Evolutionary conservation across 1,284 basidiomycete genomes (phyloP), one percentile per base, ranked within the genome.

Genomic region (Coniophora puteana): DNA sequence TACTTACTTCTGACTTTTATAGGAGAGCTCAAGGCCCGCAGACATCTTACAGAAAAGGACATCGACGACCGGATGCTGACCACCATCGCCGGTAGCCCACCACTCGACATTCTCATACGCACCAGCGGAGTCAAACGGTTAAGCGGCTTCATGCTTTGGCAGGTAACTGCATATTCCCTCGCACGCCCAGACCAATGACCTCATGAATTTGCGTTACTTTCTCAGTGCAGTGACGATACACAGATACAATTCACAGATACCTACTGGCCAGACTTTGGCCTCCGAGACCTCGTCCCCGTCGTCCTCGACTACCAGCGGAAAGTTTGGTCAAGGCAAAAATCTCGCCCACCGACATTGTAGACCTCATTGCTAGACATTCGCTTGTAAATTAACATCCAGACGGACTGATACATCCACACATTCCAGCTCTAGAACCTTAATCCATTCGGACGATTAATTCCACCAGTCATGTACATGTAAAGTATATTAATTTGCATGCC

Each of bases 261-360:
- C 0, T 95, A 88, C 59, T 99, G 96, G 96, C 96, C 96, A 0
- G 85, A 94, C 44, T 97, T 98, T 59, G 91, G 93, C 3, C 60
- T 98, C 5, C 72, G 79, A 40, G 90, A 99, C 53, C 80, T 96
- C 57, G 63, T 93, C 17, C 89, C 90, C 2, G 83, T 96, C 44
- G 59, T 97, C 13, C 68, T 97, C 14, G 81, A 86, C 36, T 97
- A 88, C 65, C 93, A 96, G 61, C 74, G 81, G 32, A 83, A 83
- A 55, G 62, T 73, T n/a, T 89, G 81, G 80, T 22, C 43, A 41
- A 30, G 28, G 37, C 39, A 33, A 41, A 34, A 21, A 32, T 27
- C 20, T 40, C 40, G 49, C 5, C 22, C 26, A 4, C 54, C 55
- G 17, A 12, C 8, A 49, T 60, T 48, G n/a, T n/a, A n/a, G n/a